Evolutionary conservation across 2,329 filamentous ascomycete genomes (phyloP).

Genomic region (Clonostachys rhizophaga): DNA sequence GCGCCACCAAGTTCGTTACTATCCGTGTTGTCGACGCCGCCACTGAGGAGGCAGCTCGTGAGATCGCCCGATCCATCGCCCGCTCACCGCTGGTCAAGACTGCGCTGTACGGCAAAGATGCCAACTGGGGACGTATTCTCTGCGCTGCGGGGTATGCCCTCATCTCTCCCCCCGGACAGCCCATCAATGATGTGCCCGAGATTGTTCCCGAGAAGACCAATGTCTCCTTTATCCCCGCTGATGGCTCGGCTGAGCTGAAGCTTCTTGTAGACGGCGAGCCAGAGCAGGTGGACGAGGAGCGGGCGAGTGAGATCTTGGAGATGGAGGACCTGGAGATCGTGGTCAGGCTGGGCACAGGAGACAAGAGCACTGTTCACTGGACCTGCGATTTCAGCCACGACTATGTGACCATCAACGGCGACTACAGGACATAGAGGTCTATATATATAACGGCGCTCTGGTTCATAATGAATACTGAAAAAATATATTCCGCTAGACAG

Average conservation of each 20-base stretch:
- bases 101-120: conserved; percentile 92
- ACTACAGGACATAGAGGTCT: conserved; percentile 53
- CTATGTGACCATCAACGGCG: conserved; percentile 67
- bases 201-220: conserved; percentile 64
- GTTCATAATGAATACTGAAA: neutral
- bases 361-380: conserved; percentile 70
- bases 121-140: conserved; percentile 96
- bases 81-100: conserved; percentile 94
- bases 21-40: conserved; percentile 75
- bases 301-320: conserved; percentile 73
- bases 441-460: neutral
- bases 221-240: conserved; percentile 57
- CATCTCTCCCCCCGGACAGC: neutral
- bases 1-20: conserved; percentile 96
- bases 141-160: conserved; percentile 71
- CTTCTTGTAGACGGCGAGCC: conserved; percentile 77
- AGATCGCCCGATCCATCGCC: conserved; percentile 83
- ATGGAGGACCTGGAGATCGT: conserved; percentile 76
- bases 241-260: conserved; percentile 40
- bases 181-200: conserved; percentile 31
- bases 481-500: no score
- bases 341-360: conserved; percentile 66
- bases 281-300: conserved; percentile 69
- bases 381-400: conserved; percentile 86
- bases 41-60: conserved; percentile 65